Evolutionary conservation across 768 basidiomycete species (phyloP).

Genomic region (Clathrus columnatus): DNA sequence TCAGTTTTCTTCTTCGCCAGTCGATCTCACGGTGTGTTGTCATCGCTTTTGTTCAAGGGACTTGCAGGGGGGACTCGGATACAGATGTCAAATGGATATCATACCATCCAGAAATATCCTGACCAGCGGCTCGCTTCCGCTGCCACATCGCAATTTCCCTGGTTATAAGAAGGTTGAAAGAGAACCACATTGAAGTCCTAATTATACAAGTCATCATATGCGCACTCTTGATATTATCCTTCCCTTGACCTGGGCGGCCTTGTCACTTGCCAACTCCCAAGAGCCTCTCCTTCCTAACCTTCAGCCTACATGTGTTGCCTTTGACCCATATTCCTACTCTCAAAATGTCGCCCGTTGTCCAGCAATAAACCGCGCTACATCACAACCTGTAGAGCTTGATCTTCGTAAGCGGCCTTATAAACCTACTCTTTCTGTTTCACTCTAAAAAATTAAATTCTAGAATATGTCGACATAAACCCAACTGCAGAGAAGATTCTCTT

Average conservation of each 20-base stretch:
- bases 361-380: slow-evolving; percentile 2
- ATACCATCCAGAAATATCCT: background rate
- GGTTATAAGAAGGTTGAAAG: too few species aligned
- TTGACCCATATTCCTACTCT: slow-evolving; percentile 1
- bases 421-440: too few species aligned
- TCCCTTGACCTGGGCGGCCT: background rate
- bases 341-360: background rate
- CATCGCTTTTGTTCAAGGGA: too few species aligned
- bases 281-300: background rate
- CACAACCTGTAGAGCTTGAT: background rate
- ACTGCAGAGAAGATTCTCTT: slow-evolving; percentile 41
- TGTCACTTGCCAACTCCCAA: background rate
- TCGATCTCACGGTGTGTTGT: too few species aligned
- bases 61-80: too few species aligned
- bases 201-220: background rate
- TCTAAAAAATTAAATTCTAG: slow-evolving; percentile 27
- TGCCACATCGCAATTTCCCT: background rate
- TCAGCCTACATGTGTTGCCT: background rate
- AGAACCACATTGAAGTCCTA: background rate
- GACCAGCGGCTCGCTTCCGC: background rate
- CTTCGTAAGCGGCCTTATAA: background rate
- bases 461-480: slow-evolving; percentile 58
- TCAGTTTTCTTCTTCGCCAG: too few species aligned
- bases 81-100: too few species aligned
- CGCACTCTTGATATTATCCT: background rate